Conservation (phyloP, 1,284 basidiomycete genomes). For the Cutaneotrichosporon cyanovorans region DNA sequence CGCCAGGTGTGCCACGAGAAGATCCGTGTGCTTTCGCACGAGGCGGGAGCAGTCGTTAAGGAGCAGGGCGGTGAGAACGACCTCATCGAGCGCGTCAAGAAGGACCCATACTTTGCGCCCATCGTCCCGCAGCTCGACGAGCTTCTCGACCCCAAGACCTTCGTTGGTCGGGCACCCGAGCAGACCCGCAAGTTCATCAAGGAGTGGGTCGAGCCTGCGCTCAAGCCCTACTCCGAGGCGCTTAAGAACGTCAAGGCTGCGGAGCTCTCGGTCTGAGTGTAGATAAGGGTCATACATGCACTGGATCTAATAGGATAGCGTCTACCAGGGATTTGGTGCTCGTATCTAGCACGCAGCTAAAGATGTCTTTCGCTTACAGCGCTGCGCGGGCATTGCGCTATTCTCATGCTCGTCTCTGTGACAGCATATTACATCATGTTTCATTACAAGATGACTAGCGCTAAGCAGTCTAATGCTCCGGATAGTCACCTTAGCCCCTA, state of each 20-base stretch:
- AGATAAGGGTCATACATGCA: no score
- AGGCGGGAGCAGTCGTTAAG: conserved; percentile 92
- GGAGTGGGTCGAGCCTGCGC: conserved; percentile 83
- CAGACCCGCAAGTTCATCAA: conserved; percentile 83
- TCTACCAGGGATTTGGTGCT: no score
- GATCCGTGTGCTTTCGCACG: conserved; percentile 91
- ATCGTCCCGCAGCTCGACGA: conserved; percentile 50
- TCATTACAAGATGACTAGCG: no score
- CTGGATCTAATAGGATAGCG: no score
- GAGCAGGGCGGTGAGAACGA: conserved; percentile 93
- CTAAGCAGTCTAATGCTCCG: no score
- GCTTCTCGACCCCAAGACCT: conserved; percentile 69
- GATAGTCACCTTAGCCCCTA: no score
- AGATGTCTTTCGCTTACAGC: no score
- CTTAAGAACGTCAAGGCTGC: conserved; percentile 56
- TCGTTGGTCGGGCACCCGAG: conserved; percentile 83
- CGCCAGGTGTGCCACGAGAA: conserved; percentile 95
- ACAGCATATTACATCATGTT: no score
- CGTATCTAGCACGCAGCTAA: no score
- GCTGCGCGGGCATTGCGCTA: no score
- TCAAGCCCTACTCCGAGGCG: conserved; percentile 58
- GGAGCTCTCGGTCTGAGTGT: conserved; percentile 50
- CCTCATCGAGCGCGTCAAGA: conserved; percentile 76
- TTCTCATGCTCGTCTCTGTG: no score
- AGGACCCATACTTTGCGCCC: conserved; percentile 58